These are phyloP conservation scores for Deuterostichococcus epilithicus DNA, from an alignment of 139 green algal genomes.

Conservation along the genomic window DNA sequence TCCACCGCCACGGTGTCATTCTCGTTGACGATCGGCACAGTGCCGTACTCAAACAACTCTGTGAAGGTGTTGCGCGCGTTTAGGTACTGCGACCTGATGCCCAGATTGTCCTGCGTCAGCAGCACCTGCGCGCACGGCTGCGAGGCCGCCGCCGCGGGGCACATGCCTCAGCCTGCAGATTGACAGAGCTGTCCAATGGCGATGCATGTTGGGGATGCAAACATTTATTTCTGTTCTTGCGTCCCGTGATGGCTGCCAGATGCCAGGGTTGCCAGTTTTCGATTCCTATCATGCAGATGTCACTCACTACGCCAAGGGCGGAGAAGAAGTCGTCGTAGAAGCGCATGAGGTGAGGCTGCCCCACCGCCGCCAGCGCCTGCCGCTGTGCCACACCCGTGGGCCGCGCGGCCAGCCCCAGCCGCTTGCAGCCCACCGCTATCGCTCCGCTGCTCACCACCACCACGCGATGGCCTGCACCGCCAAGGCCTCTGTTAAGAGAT, in stretches of 20 bases:
- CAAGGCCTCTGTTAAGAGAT: background rate
- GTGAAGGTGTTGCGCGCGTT: slow-evolving; percentile 88
- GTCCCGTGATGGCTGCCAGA: too few relatives aligned
- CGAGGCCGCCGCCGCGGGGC: background rate
- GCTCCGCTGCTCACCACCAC: slow-evolving; percentile 87
- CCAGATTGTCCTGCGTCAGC: slow-evolving; percentile 88
- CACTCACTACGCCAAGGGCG: slow-evolving; percentile 69
- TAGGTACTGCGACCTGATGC: slow-evolving; percentile 76
- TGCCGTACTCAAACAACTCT: slow-evolving; percentile 73
- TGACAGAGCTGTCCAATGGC: background rate
- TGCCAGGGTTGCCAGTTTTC: background rate
- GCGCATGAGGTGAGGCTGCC: slow-evolving; percentile 80
- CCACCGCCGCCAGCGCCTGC: slow-evolving; percentile 14
- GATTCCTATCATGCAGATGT: background rate
- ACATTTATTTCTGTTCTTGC: too few relatives aligned
- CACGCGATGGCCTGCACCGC: slow-evolving; percentile 78
- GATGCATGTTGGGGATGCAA: too few relatives aligned
- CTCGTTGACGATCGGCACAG: slow-evolving; percentile 91
- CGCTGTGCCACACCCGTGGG: slow-evolving; percentile 66
- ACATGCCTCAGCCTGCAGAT: background rate
- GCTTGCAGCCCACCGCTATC: slow-evolving; percentile 82
- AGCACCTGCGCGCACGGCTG: slow-evolving; percentile 86
- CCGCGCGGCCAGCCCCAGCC: slow-evolving; percentile 56
- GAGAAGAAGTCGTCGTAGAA: slow-evolving; percentile 90
- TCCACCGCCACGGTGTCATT: slow-evolving; percentile 90